Base-by-base conservation (phyloP, 306 rosid genomes). In the Rubus parviflorus region DNA sequence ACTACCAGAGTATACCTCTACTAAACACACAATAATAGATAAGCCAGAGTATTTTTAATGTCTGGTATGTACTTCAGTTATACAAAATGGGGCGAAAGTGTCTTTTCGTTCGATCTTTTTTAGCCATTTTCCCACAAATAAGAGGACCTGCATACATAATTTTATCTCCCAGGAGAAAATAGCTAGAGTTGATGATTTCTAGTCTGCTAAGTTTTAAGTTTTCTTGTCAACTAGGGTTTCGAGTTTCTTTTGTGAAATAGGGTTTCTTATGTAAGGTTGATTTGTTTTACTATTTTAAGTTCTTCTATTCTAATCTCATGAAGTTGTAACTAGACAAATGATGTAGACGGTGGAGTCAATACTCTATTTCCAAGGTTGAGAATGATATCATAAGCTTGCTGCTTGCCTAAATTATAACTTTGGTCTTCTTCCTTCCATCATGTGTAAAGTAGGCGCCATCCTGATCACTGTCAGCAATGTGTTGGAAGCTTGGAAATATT, bases 371-470 rank as follows among this genome's bases (percentile, higher is more conserved):
- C 42, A 61, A 61, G 19, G 42, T 30, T 14, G 67, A 61, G 67
- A 61, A 61, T 13, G 8, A 61, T 13, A 61, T 13, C 67, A 61
- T 60, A 60, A 57, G 42, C 40, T 25, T 7, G 1, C n/a, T n/a
- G n/a, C n/a, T 57, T 23, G 6, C 37, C 37, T 57, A 57, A 8
- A 72, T 12, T 53, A 19, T 17, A 72, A 38, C 63, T 7, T 7
- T 38, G 75, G 38, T 72, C 42, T 25, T 61, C 67, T 61, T 61
- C 64, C 64, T 53, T 72, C 20, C 25, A 49, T 75, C 70, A 46
- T 25, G 70, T 61, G 78, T 61, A 48, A 61, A 65, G 73, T 37
- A 38, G 79, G 73, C 64, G 9, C 40, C 53, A 13, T n/a, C 58
- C 25, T 49, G 30, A 40, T 66, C 63, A 38, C n/a, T 41, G 12